A percentile compares a stretch with the other conserved stretches of the same genome.
These are phyloP conservation scores for Auricularia sp. DNA, from an alignment of 768 basidiomycete species.

Conservation along the genomic window DNA sequence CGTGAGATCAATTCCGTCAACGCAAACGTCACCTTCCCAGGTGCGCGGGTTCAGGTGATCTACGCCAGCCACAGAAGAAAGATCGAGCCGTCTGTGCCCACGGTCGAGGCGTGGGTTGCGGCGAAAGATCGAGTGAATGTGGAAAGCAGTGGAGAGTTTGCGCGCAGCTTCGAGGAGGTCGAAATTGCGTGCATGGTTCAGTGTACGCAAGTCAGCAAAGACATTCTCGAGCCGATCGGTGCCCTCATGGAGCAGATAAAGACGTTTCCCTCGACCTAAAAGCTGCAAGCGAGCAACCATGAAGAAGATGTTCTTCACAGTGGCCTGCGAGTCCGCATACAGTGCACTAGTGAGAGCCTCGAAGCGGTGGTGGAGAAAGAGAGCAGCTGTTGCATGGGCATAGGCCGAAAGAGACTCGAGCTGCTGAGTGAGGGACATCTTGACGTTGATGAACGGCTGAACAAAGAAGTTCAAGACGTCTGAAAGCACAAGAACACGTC, in stretches of 20 bases:
- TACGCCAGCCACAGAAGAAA: not conserved
- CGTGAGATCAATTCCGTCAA: slow-evolving; percentile 13
- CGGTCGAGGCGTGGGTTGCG: slow-evolving; percentile 17
- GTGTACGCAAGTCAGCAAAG: not conserved
- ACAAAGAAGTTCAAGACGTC: not conserved
- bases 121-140: not conserved
- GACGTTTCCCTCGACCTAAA: not conserved
- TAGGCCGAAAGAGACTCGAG: not conserved
- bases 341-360: not conserved
- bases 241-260: not conserved
- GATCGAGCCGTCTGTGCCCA: slow-evolving; percentile 19
- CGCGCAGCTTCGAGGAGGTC: not conserved
- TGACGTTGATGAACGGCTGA: not conserved
- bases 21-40: slow-evolving; percentile 24
- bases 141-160: not conserved
- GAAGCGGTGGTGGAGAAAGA: not conserved
- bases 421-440: not conserved
- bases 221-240: not conserved
- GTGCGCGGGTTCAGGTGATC: slow-evolving; percentile 30
- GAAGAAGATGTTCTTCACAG: not conserved
- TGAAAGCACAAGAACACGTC: not conserved
- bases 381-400: not conserved
- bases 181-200: not conserved
- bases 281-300: not conserved
- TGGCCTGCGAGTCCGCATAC: not conserved